Evolutionary conservation across 768 basidiomycete species (phyloP).

Genomic region (Hemileccinum rubropunctum): DNA sequence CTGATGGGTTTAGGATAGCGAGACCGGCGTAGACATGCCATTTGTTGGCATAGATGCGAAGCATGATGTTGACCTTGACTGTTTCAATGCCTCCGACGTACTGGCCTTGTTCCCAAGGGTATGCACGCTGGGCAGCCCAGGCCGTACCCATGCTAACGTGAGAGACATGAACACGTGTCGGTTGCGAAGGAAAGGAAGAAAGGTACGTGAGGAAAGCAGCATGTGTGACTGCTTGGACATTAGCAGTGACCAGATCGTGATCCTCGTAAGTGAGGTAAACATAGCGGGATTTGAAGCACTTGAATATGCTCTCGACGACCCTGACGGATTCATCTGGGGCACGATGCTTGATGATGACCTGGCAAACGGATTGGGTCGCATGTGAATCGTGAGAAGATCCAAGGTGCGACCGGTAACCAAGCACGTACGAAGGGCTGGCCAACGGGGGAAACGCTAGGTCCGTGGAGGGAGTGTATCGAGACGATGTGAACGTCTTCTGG

Average conservation of each 20-base stretch:
- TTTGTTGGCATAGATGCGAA: slow-evolving; percentile 94
- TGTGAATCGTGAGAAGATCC: not conserved
- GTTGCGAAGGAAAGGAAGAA: not conserved
- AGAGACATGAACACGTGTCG: slow-evolving; percentile 3
- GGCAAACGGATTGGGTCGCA: not conserved
- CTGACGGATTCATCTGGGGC: slow-evolving; percentile 68
- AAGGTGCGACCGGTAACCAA: not conserved
- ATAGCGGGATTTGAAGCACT: slow-evolving; percentile 76
- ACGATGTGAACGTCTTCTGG: slow-evolving; percentile 86
- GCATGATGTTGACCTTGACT: slow-evolving; percentile 91
- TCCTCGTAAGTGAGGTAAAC: slow-evolving; percentile 96
- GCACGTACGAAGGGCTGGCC: slow-evolving; percentile 84
- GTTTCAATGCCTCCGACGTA: slow-evolving; percentile 98
- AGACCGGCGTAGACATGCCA: slow-evolving; percentile 99
- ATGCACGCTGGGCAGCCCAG: slow-evolving; percentile 72
- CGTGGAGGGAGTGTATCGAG: slow-evolving; percentile 93
- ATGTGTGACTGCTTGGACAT: slow-evolving; percentile 97
- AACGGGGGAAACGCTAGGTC: slow-evolving; percentile 81
- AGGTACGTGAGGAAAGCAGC: slow-evolving; percentile 91
- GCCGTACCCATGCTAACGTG: slow-evolving; percentile 91
- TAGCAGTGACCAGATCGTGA: slow-evolving; percentile 94
- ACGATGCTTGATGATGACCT: slow-evolving; percentile 90
- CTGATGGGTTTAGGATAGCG: slow-evolving; percentile 95
- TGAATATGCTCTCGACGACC: slow-evolving; percentile 80
- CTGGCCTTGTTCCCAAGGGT: slow-evolving; percentile 94